A percentile compares a stretch with the other conserved stretches of the same genome.
Evolutionary conservation across 495 filamentous ascomycete genomes (phyloP).

Genomic region (Xylaria bambusicola): DNA sequence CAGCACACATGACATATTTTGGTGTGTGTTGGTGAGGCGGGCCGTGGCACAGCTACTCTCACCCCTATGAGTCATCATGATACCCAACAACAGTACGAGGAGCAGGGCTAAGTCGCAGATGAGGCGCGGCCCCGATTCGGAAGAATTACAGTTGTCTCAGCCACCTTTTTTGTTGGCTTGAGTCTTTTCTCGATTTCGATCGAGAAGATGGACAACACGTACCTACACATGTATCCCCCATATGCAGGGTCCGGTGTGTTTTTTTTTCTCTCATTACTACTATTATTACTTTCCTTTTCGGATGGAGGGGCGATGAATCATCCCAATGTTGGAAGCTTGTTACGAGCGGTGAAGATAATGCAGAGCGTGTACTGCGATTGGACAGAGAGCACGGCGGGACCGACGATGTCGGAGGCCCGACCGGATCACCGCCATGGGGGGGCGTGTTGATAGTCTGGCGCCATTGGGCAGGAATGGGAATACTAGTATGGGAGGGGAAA

Average conservation of each 20-base stretch:
- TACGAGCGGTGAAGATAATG: slow-evolving; percentile 5
- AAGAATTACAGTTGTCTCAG: neutral
- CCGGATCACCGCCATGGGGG: slow-evolving; percentile 12
- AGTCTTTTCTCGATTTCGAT: neutral
- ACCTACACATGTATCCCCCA: neutral
- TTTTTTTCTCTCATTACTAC: too few species aligned
- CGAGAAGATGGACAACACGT: slow-evolving; percentile 2
- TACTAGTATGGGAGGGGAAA: too few species aligned
- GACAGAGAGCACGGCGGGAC: too few species aligned
- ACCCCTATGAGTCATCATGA: slow-evolving; percentile 9
- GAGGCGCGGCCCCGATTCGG: slow-evolving; percentile 4
- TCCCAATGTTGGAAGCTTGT: slow-evolving; percentile 4
- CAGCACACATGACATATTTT: neutral
- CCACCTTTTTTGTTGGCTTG: neutral
- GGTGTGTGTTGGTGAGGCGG: too few species aligned
- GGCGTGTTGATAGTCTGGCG: neutral
- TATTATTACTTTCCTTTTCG: too few species aligned
- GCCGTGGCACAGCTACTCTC: neutral
- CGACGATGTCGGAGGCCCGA: slow-evolving; percentile 16
- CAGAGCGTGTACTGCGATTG: slow-evolving; percentile 1
- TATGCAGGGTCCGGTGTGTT: neutral
- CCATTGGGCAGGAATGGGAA: slow-evolving; percentile 17
- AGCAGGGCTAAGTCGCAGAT: neutral
- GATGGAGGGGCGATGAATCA: slow-evolving; percentile 6
- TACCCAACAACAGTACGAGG: slow-evolving; percentile 2